Evolutionary conservation across 2,329 filamentous ascomycete genomes (phyloP).

Genomic region (Fusarium sp.): DNA sequence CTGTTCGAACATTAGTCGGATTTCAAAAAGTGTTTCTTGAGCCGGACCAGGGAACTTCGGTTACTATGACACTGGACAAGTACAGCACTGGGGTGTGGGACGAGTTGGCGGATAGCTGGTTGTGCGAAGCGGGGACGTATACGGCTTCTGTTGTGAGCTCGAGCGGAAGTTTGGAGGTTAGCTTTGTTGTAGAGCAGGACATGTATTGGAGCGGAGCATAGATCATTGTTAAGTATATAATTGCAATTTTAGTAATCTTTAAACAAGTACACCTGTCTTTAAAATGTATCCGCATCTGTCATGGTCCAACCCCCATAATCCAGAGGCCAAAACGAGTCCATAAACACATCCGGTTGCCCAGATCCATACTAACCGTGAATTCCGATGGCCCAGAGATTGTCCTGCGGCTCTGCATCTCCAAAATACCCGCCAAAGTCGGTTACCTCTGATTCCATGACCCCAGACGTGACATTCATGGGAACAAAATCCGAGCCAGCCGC

Average conservation of each 20-base stretch:
- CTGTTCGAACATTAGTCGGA: neutral
- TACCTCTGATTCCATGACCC: neutral
- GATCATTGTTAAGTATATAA: too few species aligned
- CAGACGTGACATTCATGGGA: neutral
- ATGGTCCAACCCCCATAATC: slow-evolving; percentile 1
- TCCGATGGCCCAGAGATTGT: neutral
- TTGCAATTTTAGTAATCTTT: too few species aligned
- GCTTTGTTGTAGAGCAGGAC: slow-evolving; percentile 6
- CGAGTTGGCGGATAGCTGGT: slow-evolving; percentile 1
- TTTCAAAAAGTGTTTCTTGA: slow-evolving; percentile 15
- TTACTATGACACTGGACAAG: neutral
- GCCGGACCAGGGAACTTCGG: neutral
- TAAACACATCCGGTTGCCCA: slow-evolving; percentile 23
- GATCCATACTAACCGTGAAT: neutral
- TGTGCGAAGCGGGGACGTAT: slow-evolving; percentile 17
- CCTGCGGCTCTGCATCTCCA: neutral
- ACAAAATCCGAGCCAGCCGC: neutral
- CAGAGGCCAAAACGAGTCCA: slow-evolving; percentile 29
- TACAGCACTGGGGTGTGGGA: slow-evolving; percentile 25
- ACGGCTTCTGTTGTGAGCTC: neutral
- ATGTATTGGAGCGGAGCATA: slow-evolving; percentile 15
- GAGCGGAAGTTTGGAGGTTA: neutral
- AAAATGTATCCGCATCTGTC: neutral
- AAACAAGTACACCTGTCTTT: too few species aligned
- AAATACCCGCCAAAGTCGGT: neutral